Percentiles rank a stretch among this genome's conserved stretches.
phyloP scores from a whole-genome alignment of 805 yeast species.

The Wickerhamiella brachini region DNA sequence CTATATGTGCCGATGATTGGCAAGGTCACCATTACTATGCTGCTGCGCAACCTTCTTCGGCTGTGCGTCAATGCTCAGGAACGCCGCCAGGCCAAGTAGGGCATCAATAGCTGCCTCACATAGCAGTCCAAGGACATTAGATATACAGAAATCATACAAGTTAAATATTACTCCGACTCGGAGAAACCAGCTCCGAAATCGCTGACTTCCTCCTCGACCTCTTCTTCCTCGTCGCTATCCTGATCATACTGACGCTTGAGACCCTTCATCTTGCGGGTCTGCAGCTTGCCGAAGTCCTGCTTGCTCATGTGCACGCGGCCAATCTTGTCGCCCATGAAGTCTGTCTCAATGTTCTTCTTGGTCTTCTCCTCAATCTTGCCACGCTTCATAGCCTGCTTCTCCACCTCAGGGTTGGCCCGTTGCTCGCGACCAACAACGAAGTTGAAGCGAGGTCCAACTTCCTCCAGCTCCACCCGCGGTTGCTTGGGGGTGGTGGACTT shows the following conservation, averaged over 20 bases:
- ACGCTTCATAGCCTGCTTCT: conserved; percentile 71
- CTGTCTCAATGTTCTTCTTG: conserved; percentile 80
- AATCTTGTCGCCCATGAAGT: conserved; percentile 87
- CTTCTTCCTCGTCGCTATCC: conserved; percentile 40
- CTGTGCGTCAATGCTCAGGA: conserved; percentile 50
- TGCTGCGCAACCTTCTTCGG: conserved; percentile 76
- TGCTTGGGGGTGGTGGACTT: conserved; percentile 58
- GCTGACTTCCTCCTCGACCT: conserved; percentile 11
- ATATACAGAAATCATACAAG: no score
- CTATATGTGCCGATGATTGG: conserved; percentile 92
- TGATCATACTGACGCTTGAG: conserved; percentile 79
- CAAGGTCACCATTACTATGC: conserved; percentile 91
- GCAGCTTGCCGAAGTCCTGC: conserved; percentile 80
- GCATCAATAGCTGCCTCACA: no score
- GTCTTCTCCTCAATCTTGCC: conserved; percentile 73
- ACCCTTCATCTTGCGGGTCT: conserved; percentile 98
- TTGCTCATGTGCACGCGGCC: conserved; percentile 94
- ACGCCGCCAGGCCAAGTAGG: conserved; percentile 2
- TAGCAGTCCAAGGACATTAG: no score
- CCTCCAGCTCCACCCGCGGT: conserved; percentile 89
- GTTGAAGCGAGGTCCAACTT: conserved; percentile 91
- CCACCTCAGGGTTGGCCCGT: conserved; percentile 72
- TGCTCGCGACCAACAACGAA: conserved; percentile 82
- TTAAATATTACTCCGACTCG: conserved; percentile 4
- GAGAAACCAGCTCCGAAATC: conserved; percentile 10